Evolutionary conservation across 768 basidiomycete genomes (phyloP), one percentile per base, ranked within the genome.

Genomic region (Macrolepiota dolichaula): DNA sequence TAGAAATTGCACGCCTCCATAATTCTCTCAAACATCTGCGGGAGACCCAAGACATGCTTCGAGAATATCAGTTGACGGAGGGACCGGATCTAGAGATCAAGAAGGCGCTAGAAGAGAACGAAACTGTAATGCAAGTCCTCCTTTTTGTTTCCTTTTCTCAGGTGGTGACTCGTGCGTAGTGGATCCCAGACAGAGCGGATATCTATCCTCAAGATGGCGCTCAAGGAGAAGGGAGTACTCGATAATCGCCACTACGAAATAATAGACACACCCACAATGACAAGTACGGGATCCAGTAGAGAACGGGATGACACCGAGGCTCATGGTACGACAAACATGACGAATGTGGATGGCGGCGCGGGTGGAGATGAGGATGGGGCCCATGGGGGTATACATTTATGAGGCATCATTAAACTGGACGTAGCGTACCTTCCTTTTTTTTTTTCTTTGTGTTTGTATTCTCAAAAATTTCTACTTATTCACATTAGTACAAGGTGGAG

Each of bases 131-230:
- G 92, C 87, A 67, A 59, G 81, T 73, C 12, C 19, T 49, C 49
- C 55, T n/a, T 52, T 37, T 24, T 15, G 53, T 52, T 51, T 55
- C 7, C 46, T 50, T 32, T 36, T 6, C 51, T 51, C 9, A 49
- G 59, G 51, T 58, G 4, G 47, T 66, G 54, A 62, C 52, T 49
- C 32, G 35, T 46, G 27, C 59, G 32, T 64, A 93, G 92, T 63
- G 87, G 81, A 6, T 90, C 91, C 7, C 92, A 93, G 72, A 82
- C 88, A 67, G 92, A 94, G 67, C 80, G 91, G 22, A 83, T 92
- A 61, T 73, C 74, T 27, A 90, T 92, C 55, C 77, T 92, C 55
- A 84, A 81, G 70, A 74, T 86, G 66, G 89, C 87, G 6, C 73
- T 92, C 57, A 72, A 74, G 19, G 81, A 86, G 67, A 89, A 88